Evolutionary conservation across 768 basidiomycete species (phyloP), one percentile per base, ranked within the genome.

Genomic region (Amanita molliuscula): DNA sequence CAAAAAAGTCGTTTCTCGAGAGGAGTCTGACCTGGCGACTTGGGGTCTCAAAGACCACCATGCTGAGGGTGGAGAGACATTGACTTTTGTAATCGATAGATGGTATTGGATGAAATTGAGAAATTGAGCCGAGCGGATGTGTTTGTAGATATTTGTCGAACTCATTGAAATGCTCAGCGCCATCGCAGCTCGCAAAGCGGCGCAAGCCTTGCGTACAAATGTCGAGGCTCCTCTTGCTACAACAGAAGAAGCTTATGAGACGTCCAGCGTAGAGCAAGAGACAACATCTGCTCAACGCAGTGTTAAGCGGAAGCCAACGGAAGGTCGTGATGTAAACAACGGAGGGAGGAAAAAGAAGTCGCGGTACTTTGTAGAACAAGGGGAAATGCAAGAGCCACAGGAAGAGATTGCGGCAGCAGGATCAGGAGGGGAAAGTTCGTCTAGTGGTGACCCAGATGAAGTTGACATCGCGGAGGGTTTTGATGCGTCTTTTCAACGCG

Each of bases 121-220:
- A n/a, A n/a, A n/a, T n/a, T n/a, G n/a, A n/a, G n/a, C n/a, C n/a
- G n/a, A n/a, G n/a, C n/a, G n/a, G n/a, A n/a, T n/a, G 25, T 44
- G 29, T 34, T 45, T 45, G 28, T 33, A 20, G 0, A 16, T 60
- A 56, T 28, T 55, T 51, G 44, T 20, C 44, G 37, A 47, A 23
- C 33, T n/a, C n/a, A n/a, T n/a, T n/a, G n/a, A 41, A n/a, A 85
- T 85, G 84, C 67, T 87, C 45, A 85, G 82, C 58, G 84, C 85
- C 2, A 67, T 88, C 43, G 84, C 84, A 25, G 84, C 83, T 2
- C 75, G 85, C 29, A 85, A 80, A 58, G 81, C 80, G 4, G 72
- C 79, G 34, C 67, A 67, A 54, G 65, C 68, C n/a, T 37, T 29
- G n/a, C 35, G 25, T 15, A 11, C 21, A 40, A 42, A 18, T 26